phyloP scores from a whole-genome alignment of 129 eudicot genomes.

The Helichrysum umbraculigerum region DNA sequence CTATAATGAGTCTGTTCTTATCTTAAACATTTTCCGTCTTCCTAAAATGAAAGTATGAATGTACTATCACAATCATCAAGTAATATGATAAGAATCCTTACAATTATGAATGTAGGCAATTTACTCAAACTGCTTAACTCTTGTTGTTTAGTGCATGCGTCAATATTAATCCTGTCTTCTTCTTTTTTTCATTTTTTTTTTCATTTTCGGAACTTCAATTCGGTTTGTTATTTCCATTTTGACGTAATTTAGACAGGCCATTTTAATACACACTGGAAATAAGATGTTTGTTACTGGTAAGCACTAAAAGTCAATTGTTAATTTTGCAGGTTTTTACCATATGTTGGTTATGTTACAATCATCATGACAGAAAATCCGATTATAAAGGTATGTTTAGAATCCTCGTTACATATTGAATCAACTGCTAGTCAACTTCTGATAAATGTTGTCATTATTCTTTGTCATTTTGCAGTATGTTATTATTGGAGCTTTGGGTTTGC shows the following conservation, averaged over 20 bases:
- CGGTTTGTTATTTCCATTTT: too few species aligned
- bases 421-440: conserved; percentile 11
- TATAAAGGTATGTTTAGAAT: conserved; percentile 49
- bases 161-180: too few species aligned
- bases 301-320: conserved; percentile 6
- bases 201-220: too few species aligned
- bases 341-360: conserved; percentile 81
- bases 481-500: conserved; percentile 71
- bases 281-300: not conserved
- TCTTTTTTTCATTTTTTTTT: too few species aligned
- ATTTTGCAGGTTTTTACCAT: conserved; percentile 78
- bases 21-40: not conserved
- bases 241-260: not conserved
- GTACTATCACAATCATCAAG: not conserved
- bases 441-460: conserved; percentile 7
- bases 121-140: not conserved
- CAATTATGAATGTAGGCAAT: not conserved
- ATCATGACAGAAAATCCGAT: conserved; percentile 79
- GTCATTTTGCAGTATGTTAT: conserved; percentile 63
- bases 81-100: not conserved
- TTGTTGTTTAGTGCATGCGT: too few species aligned
- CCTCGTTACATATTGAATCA: not conserved
- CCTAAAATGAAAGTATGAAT: not conserved
- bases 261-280: not conserved
- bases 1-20: too few species aligned